These are phyloP conservation scores for Penicillium goetzii DNA, from an alignment of 495 filamentous ascomycete genomes.

Conservation along the genomic window DNA sequence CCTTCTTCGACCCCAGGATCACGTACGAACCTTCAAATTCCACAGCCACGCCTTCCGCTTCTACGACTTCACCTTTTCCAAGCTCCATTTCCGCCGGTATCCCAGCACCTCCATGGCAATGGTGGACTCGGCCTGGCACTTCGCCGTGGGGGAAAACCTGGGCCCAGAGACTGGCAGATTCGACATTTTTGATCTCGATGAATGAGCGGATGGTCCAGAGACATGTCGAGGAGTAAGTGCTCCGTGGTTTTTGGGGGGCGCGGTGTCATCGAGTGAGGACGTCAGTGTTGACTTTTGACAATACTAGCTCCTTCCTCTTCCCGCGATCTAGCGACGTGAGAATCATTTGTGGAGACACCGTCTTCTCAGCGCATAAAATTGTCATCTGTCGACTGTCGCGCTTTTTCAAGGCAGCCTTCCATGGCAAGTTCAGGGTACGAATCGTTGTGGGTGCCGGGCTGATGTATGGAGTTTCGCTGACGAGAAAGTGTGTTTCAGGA, in stretches of 20 bases:
- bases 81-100: not conserved
- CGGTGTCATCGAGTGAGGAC: not conserved
- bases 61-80: not conserved
- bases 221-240: not conserved
- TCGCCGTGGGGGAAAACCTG: not conserved
- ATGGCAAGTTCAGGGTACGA: not conserved
- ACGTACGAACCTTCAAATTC: not conserved
- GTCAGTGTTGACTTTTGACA: not conserved
- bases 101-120: not conserved
- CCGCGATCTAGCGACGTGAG: not conserved
- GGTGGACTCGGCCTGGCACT: not conserved
- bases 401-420: not conserved
- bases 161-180: not conserved
- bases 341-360: not conserved
- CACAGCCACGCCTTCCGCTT: not conserved
- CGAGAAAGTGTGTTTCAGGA: not conserved
- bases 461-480: not conserved
- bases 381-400: not conserved
- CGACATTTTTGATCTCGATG: not conserved
- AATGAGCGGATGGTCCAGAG: not conserved
- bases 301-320: not conserved
- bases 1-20: too few species aligned
- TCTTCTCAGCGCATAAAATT: not conserved
- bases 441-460: not conserved
- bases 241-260: too few species aligned